Evolutionary conservation across 23 red algal genomes (phyloP).

Genomic region (Cyanidiococcus yangmingshanensis): DNA sequence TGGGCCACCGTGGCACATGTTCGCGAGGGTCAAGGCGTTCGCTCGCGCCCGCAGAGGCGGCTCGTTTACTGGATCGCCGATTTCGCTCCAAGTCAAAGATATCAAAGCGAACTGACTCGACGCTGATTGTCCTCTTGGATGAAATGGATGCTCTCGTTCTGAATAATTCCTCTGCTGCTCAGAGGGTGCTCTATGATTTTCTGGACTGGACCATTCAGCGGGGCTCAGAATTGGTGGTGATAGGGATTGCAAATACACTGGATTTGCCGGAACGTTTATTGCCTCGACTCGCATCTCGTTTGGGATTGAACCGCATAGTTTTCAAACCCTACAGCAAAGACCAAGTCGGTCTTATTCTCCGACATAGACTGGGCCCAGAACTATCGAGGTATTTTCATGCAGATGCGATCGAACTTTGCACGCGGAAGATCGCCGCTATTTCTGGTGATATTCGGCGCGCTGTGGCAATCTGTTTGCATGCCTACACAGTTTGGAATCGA

Average conservation of each 20-base stretch:
- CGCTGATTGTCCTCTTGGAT: slow-evolving; percentile 58
- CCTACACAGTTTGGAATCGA: background rate
- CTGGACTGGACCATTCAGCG: slow-evolving; percentile 76
- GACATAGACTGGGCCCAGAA: slow-evolving; percentile 16
- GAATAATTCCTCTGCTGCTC: slow-evolving; percentile 6
- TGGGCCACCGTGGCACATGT: slow-evolving; percentile 23
- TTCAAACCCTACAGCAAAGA: slow-evolving; percentile 66
- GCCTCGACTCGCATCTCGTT: slow-evolving; percentile 53
- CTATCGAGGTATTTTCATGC: background rate
- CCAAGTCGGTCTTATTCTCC: slow-evolving; percentile 62
- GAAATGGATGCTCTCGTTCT: slow-evolving; percentile 85
- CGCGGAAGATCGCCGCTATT: slow-evolving; percentile 57
- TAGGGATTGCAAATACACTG: slow-evolving; percentile 94
- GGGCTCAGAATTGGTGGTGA: slow-evolving; percentile 48
- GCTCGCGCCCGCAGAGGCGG: slow-evolving; percentile 26
- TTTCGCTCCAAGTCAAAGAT: background rate
- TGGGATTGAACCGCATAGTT: slow-evolving; percentile 63
- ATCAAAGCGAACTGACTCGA: background rate
- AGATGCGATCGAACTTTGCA: slow-evolving; percentile 51
- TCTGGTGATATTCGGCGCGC: slow-evolving; percentile 84
- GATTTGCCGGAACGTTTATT: slow-evolving; percentile 81
- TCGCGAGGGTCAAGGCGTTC: background rate
- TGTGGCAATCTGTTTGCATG: slow-evolving; percentile 28
- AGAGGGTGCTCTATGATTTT: slow-evolving; percentile 78
- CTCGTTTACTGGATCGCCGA: slow-evolving; percentile 7